Conservation (phyloP, 768 basidiomycete species). For the Bullera alba region DNA sequence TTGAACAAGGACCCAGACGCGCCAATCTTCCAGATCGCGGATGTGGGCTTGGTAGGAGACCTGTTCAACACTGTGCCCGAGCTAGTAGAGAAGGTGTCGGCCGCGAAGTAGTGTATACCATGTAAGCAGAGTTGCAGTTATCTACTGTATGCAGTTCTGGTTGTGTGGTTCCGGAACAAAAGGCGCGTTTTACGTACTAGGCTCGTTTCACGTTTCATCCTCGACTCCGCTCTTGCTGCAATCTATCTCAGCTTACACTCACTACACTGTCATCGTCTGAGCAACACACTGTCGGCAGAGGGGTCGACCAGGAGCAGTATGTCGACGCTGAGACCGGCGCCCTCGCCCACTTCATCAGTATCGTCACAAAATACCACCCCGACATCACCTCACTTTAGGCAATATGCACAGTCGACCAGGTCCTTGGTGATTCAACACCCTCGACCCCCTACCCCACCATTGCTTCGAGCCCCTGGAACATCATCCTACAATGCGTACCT, state of each 20-base stretch:
- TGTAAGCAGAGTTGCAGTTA: no score
- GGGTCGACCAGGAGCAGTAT: no score
- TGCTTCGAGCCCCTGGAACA: conserved; percentile 21
- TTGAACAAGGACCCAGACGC: conserved; percentile 99
- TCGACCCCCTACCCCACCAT: conserved; percentile 30
- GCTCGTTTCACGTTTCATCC: no score
- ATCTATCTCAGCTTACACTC: no score
- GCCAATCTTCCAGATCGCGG: conserved; percentile 98
- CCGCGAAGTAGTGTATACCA: no score
- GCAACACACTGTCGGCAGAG: no score
- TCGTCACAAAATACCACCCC: conserved; percentile 38
- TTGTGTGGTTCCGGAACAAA: no score
- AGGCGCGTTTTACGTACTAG: no score
- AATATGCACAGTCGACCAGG: conserved; percentile 6
- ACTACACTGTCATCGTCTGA: no score
- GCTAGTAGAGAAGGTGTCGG: conserved; percentile 76
- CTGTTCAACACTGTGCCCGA: conserved; percentile 87
- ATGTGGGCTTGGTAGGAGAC: conserved; percentile 88
- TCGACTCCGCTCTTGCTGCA: no score
- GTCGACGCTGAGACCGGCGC: no score
- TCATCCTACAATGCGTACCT: conserved; percentile 38
- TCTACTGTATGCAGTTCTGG: no score
- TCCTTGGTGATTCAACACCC: conserved; percentile 15
- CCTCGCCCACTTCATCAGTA: conserved; percentile 29
- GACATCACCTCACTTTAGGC: conserved; percentile 32